Evolutionary conservation across 306 rosid genomes (phyloP).

Genomic region (Cajanus cajan): DNA sequence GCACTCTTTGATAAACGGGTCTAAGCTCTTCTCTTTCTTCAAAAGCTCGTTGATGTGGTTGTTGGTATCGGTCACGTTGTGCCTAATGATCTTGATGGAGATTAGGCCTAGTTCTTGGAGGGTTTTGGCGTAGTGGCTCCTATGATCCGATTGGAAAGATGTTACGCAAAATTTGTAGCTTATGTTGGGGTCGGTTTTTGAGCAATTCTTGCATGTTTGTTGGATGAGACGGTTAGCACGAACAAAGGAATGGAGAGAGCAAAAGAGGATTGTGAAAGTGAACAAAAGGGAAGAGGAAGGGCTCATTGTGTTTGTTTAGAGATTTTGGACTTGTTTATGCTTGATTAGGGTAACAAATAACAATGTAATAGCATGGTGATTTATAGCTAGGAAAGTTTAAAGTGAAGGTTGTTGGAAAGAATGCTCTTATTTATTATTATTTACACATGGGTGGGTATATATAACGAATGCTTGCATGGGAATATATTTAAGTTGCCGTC

Average conservation of each 20-base stretch:
- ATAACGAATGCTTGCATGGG: background rate
- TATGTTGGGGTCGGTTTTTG: conserved; percentile 58
- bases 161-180: conserved; percentile 58
- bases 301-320: conserved; percentile 14
- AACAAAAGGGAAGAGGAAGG: background rate
- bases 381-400: conserved; percentile 12
- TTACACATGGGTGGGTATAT: background rate
- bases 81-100: conserved; percentile 44
- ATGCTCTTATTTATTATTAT: conserved; percentile 9
- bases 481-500: background rate
- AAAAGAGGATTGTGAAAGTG: conserved; percentile 25
- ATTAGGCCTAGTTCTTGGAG: conserved; percentile 51
- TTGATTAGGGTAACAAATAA: background rate
- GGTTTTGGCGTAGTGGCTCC: conserved; percentile 13
- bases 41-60: conserved; percentile 43
- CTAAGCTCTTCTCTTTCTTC: conserved; percentile 18
- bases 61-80: conserved; percentile 47
- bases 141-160: conserved; percentile 47
- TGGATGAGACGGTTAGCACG: conserved; percentile 41
- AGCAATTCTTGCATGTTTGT: conserved; percentile 52
- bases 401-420: background rate
- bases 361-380: background rate
- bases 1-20: conserved; percentile 33
- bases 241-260: background rate
- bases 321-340: background rate